Evolutionary conservation across 208 protist genomes (phyloP), one percentile per base, ranked within the genome.

Genomic region (Crithidia fasciculata): DNA sequence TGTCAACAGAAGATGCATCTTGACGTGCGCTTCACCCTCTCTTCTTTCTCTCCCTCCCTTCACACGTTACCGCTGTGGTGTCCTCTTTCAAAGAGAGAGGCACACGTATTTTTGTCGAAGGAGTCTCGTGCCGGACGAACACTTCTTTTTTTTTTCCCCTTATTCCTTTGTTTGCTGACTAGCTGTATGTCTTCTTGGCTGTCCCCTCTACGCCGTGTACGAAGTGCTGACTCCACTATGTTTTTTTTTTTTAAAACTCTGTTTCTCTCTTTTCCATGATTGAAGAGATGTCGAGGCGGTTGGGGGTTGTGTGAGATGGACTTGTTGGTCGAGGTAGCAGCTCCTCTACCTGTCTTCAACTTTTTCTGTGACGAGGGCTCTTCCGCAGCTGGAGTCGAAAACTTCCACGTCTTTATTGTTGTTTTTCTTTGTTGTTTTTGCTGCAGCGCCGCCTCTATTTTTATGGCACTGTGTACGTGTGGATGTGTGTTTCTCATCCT

Each of bases 121-220:
- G 0, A 28, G 28, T 28, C 28, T 28, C 28, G 28, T 28, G 28
- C 28, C 28, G 28, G 28, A 28, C 28, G 28, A 28, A 28, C 28
- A 28, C 37, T 18, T n/a, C 52, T 71, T 47, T 59, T 71, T 71
- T 71, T 39, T 71, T 55, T 65, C 0, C 60, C 0, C 19, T 65
- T 8, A 12, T 8, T 56, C 16, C 52, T 56, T 56, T 8, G 40
- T 28, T 50, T 41, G 6, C 6, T 8, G 12, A n/a, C 41, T 16
- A 7, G 45, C 40, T 65, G 16, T 56, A 28, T 6, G 52, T 8
- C 13, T 47, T 47, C 39, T 0, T 62, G 19, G 28, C 28, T 28
- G 28, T 28, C 28, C 28, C 28, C 28, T 28, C 28, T 28, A 28
- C 28, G 28, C 28, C 1, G 28, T 28, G 28, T 28, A 28, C 28